These are phyloP conservation scores for Trichoderma koningii DNA, from an alignment of 2,329 filamentous ascomycete species.

Conservation along the genomic window DNA sequence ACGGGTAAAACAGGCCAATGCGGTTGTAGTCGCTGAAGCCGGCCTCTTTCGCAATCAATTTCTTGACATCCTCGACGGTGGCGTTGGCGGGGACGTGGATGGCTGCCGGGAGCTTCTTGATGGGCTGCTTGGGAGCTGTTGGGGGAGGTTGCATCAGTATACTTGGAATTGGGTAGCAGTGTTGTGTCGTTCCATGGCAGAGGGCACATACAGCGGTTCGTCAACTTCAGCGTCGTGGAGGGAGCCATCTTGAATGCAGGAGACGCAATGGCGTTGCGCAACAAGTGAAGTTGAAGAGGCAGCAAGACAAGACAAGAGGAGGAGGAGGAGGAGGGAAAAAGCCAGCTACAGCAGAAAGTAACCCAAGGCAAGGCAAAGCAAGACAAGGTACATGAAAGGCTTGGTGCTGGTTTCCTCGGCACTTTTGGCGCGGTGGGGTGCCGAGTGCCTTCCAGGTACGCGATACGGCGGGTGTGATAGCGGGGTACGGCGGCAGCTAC, in stretches of 20 bases:
- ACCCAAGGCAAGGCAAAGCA: too few relatives aligned
- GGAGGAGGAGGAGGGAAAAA: background rate
- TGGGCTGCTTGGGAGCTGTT: constrained; percentile 51
- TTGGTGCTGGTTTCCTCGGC: constrained; percentile 10
- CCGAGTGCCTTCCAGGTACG: background rate
- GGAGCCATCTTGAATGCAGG: constrained; percentile 21
- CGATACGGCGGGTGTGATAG: constrained; percentile 1
- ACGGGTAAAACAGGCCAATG: constrained; percentile 62
- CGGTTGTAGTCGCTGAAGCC: constrained; percentile 61
- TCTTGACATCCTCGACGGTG: constrained; percentile 64
- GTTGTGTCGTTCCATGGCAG: background rate
- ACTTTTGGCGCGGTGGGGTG: constrained; percentile 11
- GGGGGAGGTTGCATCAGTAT: background rate
- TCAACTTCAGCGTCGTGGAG: constrained; percentile 30
- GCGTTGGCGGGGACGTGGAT: constrained; percentile 53
- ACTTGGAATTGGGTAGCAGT: background rate
- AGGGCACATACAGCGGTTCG: constrained; percentile 31
- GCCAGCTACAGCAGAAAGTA: background rate
- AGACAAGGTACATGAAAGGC: background rate
- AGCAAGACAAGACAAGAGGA: too few relatives aligned
- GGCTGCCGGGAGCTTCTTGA: constrained; percentile 56
- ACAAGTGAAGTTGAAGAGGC: background rate
- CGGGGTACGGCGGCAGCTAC: constrained; percentile 15
- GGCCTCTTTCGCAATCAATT: constrained; percentile 52
- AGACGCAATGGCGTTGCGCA: background rate